phyloP scores from a whole-genome alignment of 1,139 yeast species.

The Suhomyces wounanorum region DNA sequence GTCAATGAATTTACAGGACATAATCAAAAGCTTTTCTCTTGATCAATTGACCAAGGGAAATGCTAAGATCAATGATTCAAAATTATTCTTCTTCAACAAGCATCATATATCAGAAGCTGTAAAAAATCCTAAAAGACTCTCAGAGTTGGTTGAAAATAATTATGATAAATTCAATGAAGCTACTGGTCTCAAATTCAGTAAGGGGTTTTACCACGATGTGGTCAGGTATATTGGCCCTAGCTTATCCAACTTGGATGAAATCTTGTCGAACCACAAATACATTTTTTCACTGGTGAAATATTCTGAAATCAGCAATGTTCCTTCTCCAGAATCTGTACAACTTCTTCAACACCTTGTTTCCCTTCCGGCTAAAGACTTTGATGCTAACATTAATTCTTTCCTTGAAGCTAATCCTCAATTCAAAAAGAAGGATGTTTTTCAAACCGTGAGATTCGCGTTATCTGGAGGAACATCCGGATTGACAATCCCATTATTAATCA shows the following conservation, averaged over 20 bases:
- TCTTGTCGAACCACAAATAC: conserved; percentile 48
- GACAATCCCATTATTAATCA: conserved; percentile 60
- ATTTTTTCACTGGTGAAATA: conserved; percentile 48
- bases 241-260: conserved; percentile 50
- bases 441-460: conserved; percentile 67
- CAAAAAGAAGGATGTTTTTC: conserved; percentile 56
- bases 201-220: conserved; percentile 26
- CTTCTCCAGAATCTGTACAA: conserved; percentile 9
- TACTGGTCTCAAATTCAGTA: conserved; percentile 18
- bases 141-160: conserved; percentile 34
- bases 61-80: conserved; percentile 83
- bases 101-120: conserved; percentile 52
- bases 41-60: conserved; percentile 86
- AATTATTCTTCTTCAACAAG: conserved; percentile 75
- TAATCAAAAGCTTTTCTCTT: conserved; percentile 53
- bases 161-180: conserved; percentile 18
- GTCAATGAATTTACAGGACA: conserved; percentile 54
- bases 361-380: conserved; percentile 9
- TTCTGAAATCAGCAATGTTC: conserved; percentile 15
- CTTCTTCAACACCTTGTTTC: conserved; percentile 12
- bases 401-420: conserved; percentile 17
- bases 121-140: conserved; percentile 32
- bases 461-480: conserved; percentile 75
- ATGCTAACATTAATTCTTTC: conserved; percentile 17
- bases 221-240: conserved; percentile 39